Evolutionary conservation across 768 basidiomycete species (phyloP).

Genomic region (Rhodotorula paludigena): DNA sequence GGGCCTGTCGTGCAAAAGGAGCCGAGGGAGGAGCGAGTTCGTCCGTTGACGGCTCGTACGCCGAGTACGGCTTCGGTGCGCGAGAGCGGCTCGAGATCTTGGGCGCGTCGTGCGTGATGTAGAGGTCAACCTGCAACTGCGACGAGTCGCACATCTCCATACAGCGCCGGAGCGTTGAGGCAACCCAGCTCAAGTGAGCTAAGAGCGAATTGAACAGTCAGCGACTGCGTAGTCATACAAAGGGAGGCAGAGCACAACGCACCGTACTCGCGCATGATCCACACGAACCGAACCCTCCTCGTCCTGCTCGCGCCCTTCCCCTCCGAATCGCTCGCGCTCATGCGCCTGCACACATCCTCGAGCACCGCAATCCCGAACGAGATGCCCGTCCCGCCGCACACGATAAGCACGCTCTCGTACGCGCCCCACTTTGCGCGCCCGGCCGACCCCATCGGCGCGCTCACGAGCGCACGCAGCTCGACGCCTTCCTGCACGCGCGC

Average conservation of each 20-base stretch:
- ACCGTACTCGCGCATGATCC: constrained; percentile 74
- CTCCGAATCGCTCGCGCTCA: constrained; percentile 45
- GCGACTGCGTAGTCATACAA: rapidly evolving
- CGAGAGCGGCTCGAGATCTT: not conserved
- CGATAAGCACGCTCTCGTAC: constrained; percentile 59
- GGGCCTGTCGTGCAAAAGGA: constrained; percentile 17
- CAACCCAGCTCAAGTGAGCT: constrained; percentile 76
- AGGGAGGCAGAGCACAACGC: not conserved
- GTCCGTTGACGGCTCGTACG: constrained; percentile 1
- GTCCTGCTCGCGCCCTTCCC: constrained; percentile 45
- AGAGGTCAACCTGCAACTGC: constrained; percentile 64
- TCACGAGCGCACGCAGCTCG: constrained; percentile 58
- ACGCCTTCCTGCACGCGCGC: constrained; percentile 49
- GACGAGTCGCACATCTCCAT: constrained; percentile 54
- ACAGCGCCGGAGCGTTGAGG: constrained; percentile 61
- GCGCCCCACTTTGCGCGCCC: constrained; percentile 58
- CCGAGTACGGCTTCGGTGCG: not conserved
- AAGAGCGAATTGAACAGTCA: not conserved
- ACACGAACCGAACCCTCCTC: constrained; percentile 64
- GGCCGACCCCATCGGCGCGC: constrained; percentile 67
- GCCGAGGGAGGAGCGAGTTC: constrained; percentile 28
- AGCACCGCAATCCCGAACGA: constrained; percentile 64
- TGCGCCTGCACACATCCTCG: constrained; percentile 51
- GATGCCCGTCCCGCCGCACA: constrained; percentile 71
- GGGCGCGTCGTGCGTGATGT: constrained; percentile 56